Evolutionary conservation across 2,329 filamentous ascomycete species (phyloP).

Genomic region (Fusarium liriodendri): DNA sequence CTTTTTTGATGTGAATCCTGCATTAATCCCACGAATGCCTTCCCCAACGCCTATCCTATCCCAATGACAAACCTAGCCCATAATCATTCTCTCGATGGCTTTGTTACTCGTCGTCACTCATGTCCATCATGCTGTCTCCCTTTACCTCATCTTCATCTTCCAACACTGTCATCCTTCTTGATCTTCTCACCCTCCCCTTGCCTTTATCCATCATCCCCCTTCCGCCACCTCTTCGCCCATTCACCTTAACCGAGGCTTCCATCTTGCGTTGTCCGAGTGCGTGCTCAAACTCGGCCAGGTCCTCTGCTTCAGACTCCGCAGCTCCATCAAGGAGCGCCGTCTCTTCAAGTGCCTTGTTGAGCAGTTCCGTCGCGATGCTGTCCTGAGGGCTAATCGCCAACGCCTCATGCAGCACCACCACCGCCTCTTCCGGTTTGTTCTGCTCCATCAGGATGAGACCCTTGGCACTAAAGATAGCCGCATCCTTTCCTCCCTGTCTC

Average conservation of each 20-base stretch:
- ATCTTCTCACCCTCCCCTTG: conserved; percentile 56
- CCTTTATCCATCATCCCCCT: conserved; percentile 53
- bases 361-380: conserved; percentile 81
- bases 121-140: conserved; percentile 64
- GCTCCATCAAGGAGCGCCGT: conserved; percentile 60
- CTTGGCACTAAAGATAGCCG: conserved; percentile 83
- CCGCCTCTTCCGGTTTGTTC: conserved; percentile 79
- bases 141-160: conserved; percentile 49
- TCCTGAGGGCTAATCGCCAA: conserved; percentile 83
- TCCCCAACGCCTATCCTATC: conserved; percentile 33
- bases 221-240: conserved; percentile 39
- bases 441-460: conserved; percentile 87
- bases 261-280: conserved; percentile 60
- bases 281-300: conserved; percentile 63
- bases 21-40: conserved; percentile 3
- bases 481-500: conserved; percentile 82
- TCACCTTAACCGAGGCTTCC: conserved; percentile 54
- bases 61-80: conserved; percentile 13
- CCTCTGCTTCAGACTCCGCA: conserved; percentile 60
- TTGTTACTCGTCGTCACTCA: conserved; percentile 63
- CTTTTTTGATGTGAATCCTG: background rate
- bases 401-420: conserved; percentile 85
- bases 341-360: conserved; percentile 77
- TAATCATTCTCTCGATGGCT: background rate
- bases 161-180: conserved; percentile 47